Evolutionary conservation across 345 rosid genomes (phyloP).

Genomic region (Salix exigua): DNA sequence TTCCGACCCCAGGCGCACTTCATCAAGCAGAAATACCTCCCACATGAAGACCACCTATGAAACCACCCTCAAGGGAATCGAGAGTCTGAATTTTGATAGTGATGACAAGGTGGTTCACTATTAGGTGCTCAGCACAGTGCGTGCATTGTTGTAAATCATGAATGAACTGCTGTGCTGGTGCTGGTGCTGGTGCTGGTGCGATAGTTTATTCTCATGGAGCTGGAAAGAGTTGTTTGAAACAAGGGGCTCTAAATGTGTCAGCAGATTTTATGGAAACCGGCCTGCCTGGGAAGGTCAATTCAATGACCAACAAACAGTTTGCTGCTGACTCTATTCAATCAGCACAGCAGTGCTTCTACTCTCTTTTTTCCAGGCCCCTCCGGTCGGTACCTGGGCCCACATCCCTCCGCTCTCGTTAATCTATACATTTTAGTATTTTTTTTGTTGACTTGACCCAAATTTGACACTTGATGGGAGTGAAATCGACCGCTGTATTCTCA

Average conservation of each 20-base stretch:
- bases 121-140: slow-evolving; percentile 20
- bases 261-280: slow-evolving; percentile 1
- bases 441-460: not conserved
- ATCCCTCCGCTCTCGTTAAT: not conserved
- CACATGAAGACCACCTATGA: slow-evolving; percentile 53
- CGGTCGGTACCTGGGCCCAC: not conserved
- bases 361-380: not conserved
- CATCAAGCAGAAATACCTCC: slow-evolving; percentile 45
- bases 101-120: slow-evolving; percentile 50
- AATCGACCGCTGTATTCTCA: not conserved
- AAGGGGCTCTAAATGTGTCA: not conserved
- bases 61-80: slow-evolving; percentile 59
- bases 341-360: not conserved
- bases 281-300: slow-evolving; percentile 4
- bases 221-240: slow-evolving; percentile 7
- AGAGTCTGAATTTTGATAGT: slow-evolving; percentile 52
- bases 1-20: slow-evolving; percentile 55
- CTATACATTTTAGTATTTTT: not conserved
- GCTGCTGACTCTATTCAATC: slow-evolving; percentile 5
- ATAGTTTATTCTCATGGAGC: slow-evolving; percentile 15
- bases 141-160: slow-evolving; percentile 35
- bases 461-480: slow-evolving; percentile 6
- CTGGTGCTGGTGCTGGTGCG: slow-evolving; percentile 21
- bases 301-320: slow-evolving; percentile 1
- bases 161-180: slow-evolving; percentile 23